Evolutionary conservation across 2,329 filamentous ascomycete species (phyloP).

Genomic region (Trematosphaeria pertusa): DNA sequence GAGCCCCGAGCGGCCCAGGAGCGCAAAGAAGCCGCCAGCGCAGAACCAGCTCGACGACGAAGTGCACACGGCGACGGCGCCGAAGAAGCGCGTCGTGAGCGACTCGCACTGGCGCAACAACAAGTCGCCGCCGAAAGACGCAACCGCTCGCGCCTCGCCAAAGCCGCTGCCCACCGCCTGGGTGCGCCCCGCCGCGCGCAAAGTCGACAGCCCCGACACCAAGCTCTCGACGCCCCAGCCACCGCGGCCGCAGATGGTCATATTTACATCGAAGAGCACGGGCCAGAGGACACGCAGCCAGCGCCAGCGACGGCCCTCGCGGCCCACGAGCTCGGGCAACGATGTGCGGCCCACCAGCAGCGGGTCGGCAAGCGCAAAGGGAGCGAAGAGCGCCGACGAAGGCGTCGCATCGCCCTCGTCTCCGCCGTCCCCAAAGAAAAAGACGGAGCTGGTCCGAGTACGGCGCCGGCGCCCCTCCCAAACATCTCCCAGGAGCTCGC

Average conservation of each 20-base stretch:
- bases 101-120: slow-evolving; percentile 85
- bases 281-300: slow-evolving; percentile 31
- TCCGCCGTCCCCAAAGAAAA: slow-evolving; percentile 24
- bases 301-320: slow-evolving; percentile 36
- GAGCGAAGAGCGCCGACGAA: slow-evolving; percentile 27
- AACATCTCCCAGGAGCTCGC: slow-evolving; percentile 41
- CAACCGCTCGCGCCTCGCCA: slow-evolving; percentile 32
- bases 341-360: slow-evolving; percentile 43
- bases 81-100: slow-evolving; percentile 91
- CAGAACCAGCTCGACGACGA: slow-evolving; percentile 53
- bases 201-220: slow-evolving; percentile 21
- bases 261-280: slow-evolving; percentile 35
- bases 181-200: slow-evolving; percentile 43
- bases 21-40: slow-evolving; percentile 38
- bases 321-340: slow-evolving; percentile 39
- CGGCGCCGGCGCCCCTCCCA: slow-evolving; percentile 35
- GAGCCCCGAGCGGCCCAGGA: slow-evolving; percentile 37
- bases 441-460: slow-evolving; percentile 35
- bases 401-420: slow-evolving; percentile 24
- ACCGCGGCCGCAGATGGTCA: slow-evolving; percentile 29
- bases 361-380: slow-evolving; percentile 36
- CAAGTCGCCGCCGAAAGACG: slow-evolving; percentile 44
- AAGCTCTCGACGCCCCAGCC: slow-evolving; percentile 23
- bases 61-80: slow-evolving; percentile 64
- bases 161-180: slow-evolving; percentile 47